A percentile compares a stretch with the other conserved stretches of the same genome.
Evolutionary conservation across 2,329 filamentous ascomycete genomes (phyloP).

Genomic region (Aspergillus sp.): DNA sequence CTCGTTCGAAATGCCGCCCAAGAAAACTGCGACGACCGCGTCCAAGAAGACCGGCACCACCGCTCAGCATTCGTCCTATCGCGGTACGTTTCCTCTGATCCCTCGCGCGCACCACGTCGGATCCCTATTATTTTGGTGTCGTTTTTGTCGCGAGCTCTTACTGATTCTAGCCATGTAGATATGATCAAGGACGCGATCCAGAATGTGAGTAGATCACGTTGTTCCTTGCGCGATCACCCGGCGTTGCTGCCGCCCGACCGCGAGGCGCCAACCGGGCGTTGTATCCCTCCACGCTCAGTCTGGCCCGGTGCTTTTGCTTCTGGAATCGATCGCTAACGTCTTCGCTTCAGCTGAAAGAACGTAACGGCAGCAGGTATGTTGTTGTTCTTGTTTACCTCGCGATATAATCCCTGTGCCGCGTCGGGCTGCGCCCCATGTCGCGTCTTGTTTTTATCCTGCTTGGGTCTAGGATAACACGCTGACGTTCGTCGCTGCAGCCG

Average conservation of each 20-base stretch:
- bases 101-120: constrained; percentile 39
- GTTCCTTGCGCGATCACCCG: constrained; percentile 36
- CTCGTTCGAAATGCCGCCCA: constrained; percentile 49
- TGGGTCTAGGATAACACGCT: constrained; percentile 16
- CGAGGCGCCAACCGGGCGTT: constrained; percentile 22
- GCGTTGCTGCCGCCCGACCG: constrained; percentile 23
- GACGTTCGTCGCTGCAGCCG: constrained; percentile 42
- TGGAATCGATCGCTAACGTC: constrained; percentile 38
- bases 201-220: constrained; percentile 52
- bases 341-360: constrained; percentile 55
- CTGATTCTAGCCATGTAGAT: constrained; percentile 48
- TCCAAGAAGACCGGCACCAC: constrained; percentile 51
- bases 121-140: constrained; percentile 24
- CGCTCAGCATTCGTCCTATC: constrained; percentile 56
- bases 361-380: constrained; percentile 60
- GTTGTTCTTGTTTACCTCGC: constrained; percentile 13
- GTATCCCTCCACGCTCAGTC: constrained; percentile 17
- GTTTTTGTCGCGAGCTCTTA: constrained; percentile 44
- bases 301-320: constrained; percentile 13
- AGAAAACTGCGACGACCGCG: constrained; percentile 48
- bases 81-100: constrained; percentile 48
- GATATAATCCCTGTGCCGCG: constrained; percentile 14
- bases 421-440: constrained; percentile 12
- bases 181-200: constrained; percentile 66
- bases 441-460: constrained; percentile 11